A percentile compares a stretch with the other conserved stretches of the same genome.
Evolutionary conservation across 2,329 filamentous ascomycete genomes (phyloP).

Genomic region (Xylaria arbuscula): DNA sequence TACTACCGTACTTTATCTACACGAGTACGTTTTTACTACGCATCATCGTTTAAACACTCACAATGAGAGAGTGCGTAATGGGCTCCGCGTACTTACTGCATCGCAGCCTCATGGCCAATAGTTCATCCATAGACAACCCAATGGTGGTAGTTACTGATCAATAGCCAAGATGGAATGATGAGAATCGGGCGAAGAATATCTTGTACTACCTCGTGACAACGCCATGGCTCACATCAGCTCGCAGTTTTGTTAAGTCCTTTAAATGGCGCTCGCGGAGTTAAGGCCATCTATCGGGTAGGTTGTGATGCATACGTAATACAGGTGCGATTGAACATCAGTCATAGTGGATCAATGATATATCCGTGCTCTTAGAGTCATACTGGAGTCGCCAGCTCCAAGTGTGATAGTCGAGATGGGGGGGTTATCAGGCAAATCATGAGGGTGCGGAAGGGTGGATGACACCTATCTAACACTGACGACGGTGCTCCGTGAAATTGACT

Average conservation of each 20-base stretch:
- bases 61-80: neutral
- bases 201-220: neutral
- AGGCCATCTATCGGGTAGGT: neutral
- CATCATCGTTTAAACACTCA: neutral
- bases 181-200: conserved; percentile 4
- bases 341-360: no score
- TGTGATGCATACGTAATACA: neutral
- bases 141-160: neutral
- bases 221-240: conserved; percentile 11
- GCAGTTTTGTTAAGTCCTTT: conserved; percentile 6
- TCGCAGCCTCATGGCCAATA: neutral
- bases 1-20: neutral
- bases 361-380: no score
- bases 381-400: no score
- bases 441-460: neutral
- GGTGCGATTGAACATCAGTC: no score
- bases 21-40: conserved; percentile 20
- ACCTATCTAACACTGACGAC: neutral
- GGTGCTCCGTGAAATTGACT: neutral
- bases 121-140: no score
- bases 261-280: conserved; percentile 35
- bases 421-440: neutral
- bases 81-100: neutral
- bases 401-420: no score
- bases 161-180: neutral